Percentiles rank a stretch among this genome's conserved stretches.
Evolutionary conservation across 1,284 basidiomycete genomes (phyloP).

Genomic region (Athelia sp.): DNA sequence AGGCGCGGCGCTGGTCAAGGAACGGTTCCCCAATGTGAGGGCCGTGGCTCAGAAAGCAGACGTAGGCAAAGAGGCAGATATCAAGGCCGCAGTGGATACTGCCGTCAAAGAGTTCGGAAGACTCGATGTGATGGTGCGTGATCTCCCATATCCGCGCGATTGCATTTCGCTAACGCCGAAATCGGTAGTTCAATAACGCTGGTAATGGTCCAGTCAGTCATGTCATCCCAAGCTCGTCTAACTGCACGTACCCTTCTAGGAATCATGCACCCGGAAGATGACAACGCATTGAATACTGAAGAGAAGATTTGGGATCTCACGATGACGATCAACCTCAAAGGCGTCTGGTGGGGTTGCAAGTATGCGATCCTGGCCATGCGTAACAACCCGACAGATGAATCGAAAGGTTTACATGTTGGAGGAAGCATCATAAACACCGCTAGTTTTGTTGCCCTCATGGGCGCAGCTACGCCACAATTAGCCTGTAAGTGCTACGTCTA

Average conservation of each 20-base stretch:
- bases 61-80: slow-evolving; percentile 83
- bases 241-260: slow-evolving; percentile 34
- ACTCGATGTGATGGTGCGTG: slow-evolving; percentile 83
- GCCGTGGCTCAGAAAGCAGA: slow-evolving; percentile 77
- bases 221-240: slow-evolving; percentile 3
- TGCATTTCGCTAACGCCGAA: background rate
- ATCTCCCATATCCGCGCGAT: background rate
- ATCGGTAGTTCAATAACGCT: slow-evolving; percentile 92
- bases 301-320: slow-evolving; percentile 95
- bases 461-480: slow-evolving; percentile 93
- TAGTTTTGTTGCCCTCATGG: slow-evolving; percentile 90
- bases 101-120: slow-evolving; percentile 85
- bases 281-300: slow-evolving; percentile 92
- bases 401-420: slow-evolving; percentile 76
- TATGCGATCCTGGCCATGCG: slow-evolving; percentile 96
- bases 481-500: slow-evolving; percentile 64
- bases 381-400: slow-evolving; percentile 77
- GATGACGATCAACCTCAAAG: slow-evolving; percentile 94
- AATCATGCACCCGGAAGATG: slow-evolving; percentile 94
- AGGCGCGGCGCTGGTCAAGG: slow-evolving; percentile 58
- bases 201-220: slow-evolving; percentile 34
- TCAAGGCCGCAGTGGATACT: slow-evolving; percentile 76
- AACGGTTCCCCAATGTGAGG: slow-evolving; percentile 68
- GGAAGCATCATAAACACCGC: slow-evolving; percentile 98
- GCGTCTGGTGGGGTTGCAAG: slow-evolving; percentile 98